These are phyloP conservation scores for Aureobasidium zeae DNA, from an alignment of 2,329 filamentous ascomycete genomes.

Conservation along the genomic window DNA sequence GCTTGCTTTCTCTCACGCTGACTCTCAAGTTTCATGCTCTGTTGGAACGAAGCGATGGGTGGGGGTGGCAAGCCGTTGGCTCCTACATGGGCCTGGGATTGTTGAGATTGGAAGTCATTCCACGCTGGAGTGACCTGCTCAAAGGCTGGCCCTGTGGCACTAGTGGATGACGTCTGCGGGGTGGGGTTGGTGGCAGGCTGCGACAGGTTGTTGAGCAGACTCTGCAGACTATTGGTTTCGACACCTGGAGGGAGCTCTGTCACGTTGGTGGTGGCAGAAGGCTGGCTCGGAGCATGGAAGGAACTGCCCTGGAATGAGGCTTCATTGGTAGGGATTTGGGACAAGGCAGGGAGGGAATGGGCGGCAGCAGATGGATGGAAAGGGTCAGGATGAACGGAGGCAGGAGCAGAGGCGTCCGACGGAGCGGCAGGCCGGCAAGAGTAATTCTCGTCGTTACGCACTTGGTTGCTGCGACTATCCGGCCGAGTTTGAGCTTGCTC, in stretches of 20 bases:
- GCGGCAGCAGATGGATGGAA: constrained; percentile 7
- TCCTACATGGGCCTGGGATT: not conserved
- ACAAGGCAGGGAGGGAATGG: constrained; percentile 14
- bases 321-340: constrained; percentile 5
- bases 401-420: constrained; percentile 26
- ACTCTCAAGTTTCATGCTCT: constrained; percentile 21
- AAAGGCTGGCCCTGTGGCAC: constrained; percentile 35
- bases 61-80: constrained; percentile 20
- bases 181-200: constrained; percentile 25
- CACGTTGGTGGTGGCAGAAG: constrained; percentile 14
- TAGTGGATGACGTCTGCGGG: constrained; percentile 28
- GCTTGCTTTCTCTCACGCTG: constrained; percentile 24
- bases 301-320: constrained; percentile 18
- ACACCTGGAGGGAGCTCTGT: constrained; percentile 6
- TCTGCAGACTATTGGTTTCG: constrained; percentile 12
- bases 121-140: too few species aligned
- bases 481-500: constrained; percentile 7
- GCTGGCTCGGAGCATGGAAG: constrained; percentile 17
- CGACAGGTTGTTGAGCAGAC: constrained; percentile 13
- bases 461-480: constrained; percentile 15
- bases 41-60: constrained; percentile 20
- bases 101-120: not conserved
- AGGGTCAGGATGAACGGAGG: constrained; percentile 4
- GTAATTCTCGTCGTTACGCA: constrained; percentile 9
- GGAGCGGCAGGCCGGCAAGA: constrained; percentile 7